Evolutionary conservation across 2,329 filamentous ascomycete genomes (phyloP).

Genomic region (Ceratocystis alfenasii): DNA sequence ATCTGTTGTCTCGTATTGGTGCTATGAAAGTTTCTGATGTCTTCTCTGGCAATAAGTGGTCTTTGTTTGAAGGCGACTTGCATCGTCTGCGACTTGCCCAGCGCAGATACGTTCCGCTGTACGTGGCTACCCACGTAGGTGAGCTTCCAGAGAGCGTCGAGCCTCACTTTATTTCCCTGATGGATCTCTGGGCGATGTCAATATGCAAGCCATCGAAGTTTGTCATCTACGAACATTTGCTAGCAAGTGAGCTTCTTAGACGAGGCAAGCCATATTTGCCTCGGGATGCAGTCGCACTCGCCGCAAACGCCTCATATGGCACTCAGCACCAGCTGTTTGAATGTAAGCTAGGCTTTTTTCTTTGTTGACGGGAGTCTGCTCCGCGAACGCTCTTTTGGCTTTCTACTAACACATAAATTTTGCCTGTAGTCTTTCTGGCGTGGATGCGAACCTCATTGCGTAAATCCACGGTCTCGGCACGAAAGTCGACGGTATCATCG

Average conservation of each 20-base stretch:
- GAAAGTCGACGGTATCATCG: constrained; percentile 32
- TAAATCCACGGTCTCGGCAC: constrained; percentile 30
- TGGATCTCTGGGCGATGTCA: constrained; percentile 42
- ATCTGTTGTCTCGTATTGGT: constrained; percentile 36
- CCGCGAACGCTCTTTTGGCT: too few relatives aligned
- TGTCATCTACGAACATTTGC: constrained; percentile 38
- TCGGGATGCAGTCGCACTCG: constrained; percentile 29
- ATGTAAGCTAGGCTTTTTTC: constrained; percentile 27
- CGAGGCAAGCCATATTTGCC: constrained; percentile 36
- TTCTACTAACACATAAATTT: constrained; percentile 1
- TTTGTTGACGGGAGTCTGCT: neutral
- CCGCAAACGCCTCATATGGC: constrained; percentile 36
- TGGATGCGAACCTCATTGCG: constrained; percentile 41
- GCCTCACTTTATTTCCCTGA: constrained; percentile 35
- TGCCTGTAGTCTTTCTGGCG: constrained; percentile 31
- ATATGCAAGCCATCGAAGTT: constrained; percentile 39
- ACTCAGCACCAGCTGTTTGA: constrained; percentile 40
- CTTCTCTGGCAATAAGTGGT: constrained; percentile 36
- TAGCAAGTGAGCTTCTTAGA: constrained; percentile 37
- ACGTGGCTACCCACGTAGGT: constrained; percentile 40
- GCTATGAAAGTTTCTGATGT: constrained; percentile 36
- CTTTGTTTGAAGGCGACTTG: constrained; percentile 36
- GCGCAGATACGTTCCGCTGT: constrained; percentile 39
- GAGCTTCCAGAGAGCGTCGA: constrained; percentile 37
- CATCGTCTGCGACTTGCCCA: constrained; percentile 33